Evolutionary conservation across 257 asterid genomes (phyloP), one percentile per base, ranked within the genome.

Genomic region (Nicotiana paniculata): DNA sequence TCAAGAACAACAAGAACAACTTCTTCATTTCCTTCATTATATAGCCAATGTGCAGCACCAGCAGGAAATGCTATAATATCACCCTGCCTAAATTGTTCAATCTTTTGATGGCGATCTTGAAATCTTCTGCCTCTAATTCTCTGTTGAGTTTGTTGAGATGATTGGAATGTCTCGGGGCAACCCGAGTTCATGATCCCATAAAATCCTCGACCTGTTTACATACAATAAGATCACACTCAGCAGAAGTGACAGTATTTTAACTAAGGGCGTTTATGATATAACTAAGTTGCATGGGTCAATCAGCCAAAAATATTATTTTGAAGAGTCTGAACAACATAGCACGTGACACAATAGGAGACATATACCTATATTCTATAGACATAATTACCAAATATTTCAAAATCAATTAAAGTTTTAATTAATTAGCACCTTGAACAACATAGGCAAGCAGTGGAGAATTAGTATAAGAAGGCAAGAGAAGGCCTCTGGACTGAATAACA

Each of bases 91-190:
- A 81, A 48, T 35, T 82, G 66, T 26, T 82, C 77, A 13, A 87
- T 54, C 57, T 70, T 84, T 66, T 84, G 89, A 74, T 87, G 87
- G 17, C 83, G 80, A 39, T 87, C 89, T 2, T 2, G 16, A 11
- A 11, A 74, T 58, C 76, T 35, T 24, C 15, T 46, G 21, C 72
- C 53, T 62, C 68, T 62, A 24, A 26, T 62, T 11, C 68, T 15
- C 8, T 62, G 68, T 12, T 12, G 69, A 26, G 7, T 28, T 37
- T 51, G 59, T 15, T 74, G 79, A 17, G 62, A 35, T 1, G 88
- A 18, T 70, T 90, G 93, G 63, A 79, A 90, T 2, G 94, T 90
- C 86, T 92, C 93, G 2, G 94, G 90, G 35, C 94, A 92, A 3
- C 94, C 94, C 6, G 93, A 91, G 26, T 90, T 37, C 82, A 90